These are phyloP conservation scores for Penicillium sp. DNA, from an alignment of 2,329 filamentous ascomycete species.

Conservation along the genomic window DNA sequence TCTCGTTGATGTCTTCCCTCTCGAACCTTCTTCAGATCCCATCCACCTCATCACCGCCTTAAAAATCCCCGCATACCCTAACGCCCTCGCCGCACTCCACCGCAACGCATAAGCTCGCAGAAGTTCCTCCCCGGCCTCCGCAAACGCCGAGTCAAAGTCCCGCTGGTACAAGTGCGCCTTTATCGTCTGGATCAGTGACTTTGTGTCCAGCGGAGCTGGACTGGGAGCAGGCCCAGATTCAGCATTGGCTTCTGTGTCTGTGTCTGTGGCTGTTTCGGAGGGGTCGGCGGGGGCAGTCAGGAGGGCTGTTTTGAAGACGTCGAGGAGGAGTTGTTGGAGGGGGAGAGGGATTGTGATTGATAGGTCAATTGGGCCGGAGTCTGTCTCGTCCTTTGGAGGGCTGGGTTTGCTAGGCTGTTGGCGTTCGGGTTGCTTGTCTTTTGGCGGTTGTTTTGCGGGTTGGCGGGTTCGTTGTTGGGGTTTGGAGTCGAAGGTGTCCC, in stretches of 20 bases:
- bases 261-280: background rate
- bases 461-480: conserved; percentile 10
- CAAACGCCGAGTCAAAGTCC: conserved; percentile 80
- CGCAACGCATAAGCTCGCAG: conserved; percentile 82
- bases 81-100: conserved; percentile 84
- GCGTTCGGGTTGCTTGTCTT: conserved; percentile 7
- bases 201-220: conserved; percentile 35
- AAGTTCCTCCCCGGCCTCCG: conserved; percentile 61
- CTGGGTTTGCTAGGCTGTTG: conserved; percentile 3
- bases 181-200: conserved; percentile 70
- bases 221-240: conserved; percentile 2
- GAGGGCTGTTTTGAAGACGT: conserved; percentile 72
- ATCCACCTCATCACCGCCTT: conserved; percentile 35
- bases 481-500: conserved; percentile 9
- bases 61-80: conserved; percentile 74
- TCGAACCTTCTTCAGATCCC: conserved; percentile 2
- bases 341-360: conserved; percentile 48
- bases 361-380: conserved; percentile 23
- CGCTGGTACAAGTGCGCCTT: conserved; percentile 84
- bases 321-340: conserved; percentile 69
- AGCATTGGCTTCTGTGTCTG: background rate
- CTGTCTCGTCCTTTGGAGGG: background rate
- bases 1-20: conserved; percentile 19
- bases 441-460: conserved; percentile 8
- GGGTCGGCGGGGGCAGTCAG: conserved; percentile 25